Conservation (phyloP, 2,329 filamentous ascomycete genomes). For the Aspergillus pseudonomiae region DNA sequence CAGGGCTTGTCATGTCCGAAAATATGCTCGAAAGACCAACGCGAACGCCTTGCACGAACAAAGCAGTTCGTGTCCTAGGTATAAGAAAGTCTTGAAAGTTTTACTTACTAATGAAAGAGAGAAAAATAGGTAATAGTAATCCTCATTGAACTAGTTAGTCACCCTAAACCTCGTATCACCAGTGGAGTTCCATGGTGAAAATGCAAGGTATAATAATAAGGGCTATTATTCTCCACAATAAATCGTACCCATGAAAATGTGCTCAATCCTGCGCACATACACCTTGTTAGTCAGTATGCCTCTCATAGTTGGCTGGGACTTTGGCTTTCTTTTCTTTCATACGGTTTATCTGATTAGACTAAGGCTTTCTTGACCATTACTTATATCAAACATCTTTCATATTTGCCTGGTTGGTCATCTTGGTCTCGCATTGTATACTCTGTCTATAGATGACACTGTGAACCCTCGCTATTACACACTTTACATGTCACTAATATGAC, state of each 20-base stretch:
- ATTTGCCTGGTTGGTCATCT: not conserved
- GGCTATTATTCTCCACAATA: not conserved
- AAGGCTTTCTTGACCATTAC: not conserved
- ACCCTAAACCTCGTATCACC: not conserved
- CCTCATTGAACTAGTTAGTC: not conserved
- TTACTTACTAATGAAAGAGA: not conserved
- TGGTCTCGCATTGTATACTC: not conserved
- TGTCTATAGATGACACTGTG: not conserved
- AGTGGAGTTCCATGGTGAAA: not conserved
- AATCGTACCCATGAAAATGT: not conserved
- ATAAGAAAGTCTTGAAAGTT: not conserved
- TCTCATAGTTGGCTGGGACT: not conserved
- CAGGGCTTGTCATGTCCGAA: not conserved
- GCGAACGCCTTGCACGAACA: not conserved
- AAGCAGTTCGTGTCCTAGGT: not conserved
- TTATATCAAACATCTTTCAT: not conserved
- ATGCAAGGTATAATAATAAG: not conserved
- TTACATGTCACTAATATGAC: not conserved
- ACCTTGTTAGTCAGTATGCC: not conserved
- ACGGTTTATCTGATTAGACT: not conserved
- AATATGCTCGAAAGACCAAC: not conserved
- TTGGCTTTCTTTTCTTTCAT: not conserved
- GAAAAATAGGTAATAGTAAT: not conserved
- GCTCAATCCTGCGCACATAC: not conserved
- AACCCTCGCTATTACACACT: not conserved